Percentiles rank a stretch among this genome's conserved stretches.
These are phyloP conservation scores for Catharanthus roseus DNA, from an alignment of 257 asterid genomes.

Conservation along the genomic window DNA sequence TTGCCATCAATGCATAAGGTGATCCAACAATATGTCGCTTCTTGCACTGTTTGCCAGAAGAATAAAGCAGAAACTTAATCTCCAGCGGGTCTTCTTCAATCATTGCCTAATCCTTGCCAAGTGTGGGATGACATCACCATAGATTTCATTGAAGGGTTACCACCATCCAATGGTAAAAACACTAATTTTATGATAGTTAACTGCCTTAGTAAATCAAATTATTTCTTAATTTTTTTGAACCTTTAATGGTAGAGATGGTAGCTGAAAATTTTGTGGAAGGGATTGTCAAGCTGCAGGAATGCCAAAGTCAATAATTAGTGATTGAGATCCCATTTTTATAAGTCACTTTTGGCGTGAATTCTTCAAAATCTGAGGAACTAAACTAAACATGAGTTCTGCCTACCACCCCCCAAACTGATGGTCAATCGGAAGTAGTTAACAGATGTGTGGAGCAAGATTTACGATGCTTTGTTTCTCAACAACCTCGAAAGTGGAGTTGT, in stretches of 20 bases:
- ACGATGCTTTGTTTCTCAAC: not conserved
- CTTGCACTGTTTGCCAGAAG: not conserved
- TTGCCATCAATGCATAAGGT: not conserved
- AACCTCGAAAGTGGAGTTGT: not conserved
- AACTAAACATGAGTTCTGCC: not conserved
- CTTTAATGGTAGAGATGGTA: not conserved
- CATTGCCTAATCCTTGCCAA: not conserved
- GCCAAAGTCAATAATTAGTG: not conserved
- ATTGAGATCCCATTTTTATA: not conserved
- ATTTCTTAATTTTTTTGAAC: not conserved
- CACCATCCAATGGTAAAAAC: not conserved
- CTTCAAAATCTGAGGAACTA: not conserved
- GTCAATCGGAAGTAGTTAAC: not conserved
- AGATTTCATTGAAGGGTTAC: not conserved
- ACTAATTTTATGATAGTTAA: too few species aligned
- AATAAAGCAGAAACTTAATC: not conserved
- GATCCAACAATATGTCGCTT: not conserved
- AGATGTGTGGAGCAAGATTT: not conserved
- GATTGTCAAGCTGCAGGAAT: not conserved
- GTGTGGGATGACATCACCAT: not conserved
- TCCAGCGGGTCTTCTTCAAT: not conserved
- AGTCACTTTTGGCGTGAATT: slow-evolving; percentile 9
- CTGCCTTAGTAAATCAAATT: too few species aligned
- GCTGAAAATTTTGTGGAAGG: not conserved
- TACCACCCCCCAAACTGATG: slow-evolving; percentile 7